Conservation (phyloP, 2,329 filamentous ascomycete genomes). For the Aspergillus udagawae region DNA sequence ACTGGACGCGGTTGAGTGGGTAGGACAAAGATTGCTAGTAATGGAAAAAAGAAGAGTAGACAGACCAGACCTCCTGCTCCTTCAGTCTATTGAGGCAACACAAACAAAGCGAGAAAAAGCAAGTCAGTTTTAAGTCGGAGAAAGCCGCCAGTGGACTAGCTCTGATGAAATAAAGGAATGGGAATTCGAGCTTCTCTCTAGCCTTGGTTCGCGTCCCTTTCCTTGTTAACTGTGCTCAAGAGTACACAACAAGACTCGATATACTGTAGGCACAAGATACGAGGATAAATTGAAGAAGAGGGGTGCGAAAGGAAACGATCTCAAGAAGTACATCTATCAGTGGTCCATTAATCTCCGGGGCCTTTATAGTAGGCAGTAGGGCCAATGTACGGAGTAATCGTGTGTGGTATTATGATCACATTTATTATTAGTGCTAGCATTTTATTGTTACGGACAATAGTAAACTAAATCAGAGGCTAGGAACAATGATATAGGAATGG, state of each 20-base stretch:
- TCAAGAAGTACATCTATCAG: background rate
- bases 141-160: slow-evolving; percentile 8
- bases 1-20: background rate
- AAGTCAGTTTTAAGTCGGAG: slow-evolving; percentile 4
- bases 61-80: background rate
- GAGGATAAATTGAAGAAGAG: background rate
- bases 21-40: background rate
- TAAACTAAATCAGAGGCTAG: background rate
- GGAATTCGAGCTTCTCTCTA: slow-evolving; percentile 1
- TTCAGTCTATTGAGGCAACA: background rate
- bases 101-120: background rate
- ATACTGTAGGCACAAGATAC: background rate
- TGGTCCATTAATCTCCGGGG: background rate
- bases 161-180: background rate
- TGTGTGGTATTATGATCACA: background rate
- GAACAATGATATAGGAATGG: background rate
- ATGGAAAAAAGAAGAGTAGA: background rate
- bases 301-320: background rate
- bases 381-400: background rate
- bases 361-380: background rate
- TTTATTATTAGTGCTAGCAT: background rate
- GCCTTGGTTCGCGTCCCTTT: background rate
- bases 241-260: background rate
- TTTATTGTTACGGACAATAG: background rate
- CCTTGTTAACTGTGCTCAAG: background rate